Conservation (phyloP, 2,329 filamentous ascomycete species). For the Fusarium anthophilum region DNA sequence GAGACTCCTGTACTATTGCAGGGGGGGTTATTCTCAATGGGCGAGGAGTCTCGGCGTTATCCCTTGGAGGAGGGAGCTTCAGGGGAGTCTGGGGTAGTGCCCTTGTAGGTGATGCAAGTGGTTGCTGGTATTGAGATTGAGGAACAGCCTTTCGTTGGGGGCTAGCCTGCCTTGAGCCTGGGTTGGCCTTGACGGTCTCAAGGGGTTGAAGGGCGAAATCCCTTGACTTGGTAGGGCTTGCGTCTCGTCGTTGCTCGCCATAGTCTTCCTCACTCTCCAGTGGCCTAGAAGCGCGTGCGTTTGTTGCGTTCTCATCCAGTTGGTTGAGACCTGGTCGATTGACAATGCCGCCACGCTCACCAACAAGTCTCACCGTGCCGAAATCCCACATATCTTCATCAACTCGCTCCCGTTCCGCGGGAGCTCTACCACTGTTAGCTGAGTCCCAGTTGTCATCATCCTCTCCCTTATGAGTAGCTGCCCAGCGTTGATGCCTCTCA, state of each 20-base stretch:
- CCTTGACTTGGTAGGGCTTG: constrained; percentile 62
- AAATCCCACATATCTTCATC: constrained; percentile 98
- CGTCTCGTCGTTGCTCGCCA: constrained; percentile 60
- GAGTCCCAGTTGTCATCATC: constrained; percentile 68
- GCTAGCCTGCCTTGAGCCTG: constrained; percentile 64
- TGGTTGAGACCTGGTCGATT: constrained; percentile 68
- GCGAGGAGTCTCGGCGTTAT: constrained; percentile 58
- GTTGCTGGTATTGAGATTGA: constrained; percentile 29
- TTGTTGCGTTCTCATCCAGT: constrained; percentile 84
- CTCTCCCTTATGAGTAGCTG: constrained; percentile 78
- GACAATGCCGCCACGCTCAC: constrained; percentile 67
- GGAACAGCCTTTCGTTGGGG: constrained; percentile 67
- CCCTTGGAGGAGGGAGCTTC: constrained; percentile 41
- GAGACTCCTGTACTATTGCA: constrained; percentile 58
- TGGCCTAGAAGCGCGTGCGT: constrained; percentile 71
- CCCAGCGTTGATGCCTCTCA: constrained; percentile 88
- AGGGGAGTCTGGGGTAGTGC: constrained; percentile 60
- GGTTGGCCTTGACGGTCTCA: constrained; percentile 65
- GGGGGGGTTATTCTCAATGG: constrained; percentile 59
- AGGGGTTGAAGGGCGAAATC: constrained; percentile 56
- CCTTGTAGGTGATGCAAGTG: constrained; percentile 62
- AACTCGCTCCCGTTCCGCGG: constrained; percentile 63
- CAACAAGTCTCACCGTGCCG: constrained; percentile 88
- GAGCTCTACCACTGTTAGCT: constrained; percentile 62
- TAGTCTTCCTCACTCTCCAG: constrained; percentile 61